Conservation (phyloP, 2,329 filamentous ascomycete genomes). For the Ambrosiella cleistominuta region DNA sequence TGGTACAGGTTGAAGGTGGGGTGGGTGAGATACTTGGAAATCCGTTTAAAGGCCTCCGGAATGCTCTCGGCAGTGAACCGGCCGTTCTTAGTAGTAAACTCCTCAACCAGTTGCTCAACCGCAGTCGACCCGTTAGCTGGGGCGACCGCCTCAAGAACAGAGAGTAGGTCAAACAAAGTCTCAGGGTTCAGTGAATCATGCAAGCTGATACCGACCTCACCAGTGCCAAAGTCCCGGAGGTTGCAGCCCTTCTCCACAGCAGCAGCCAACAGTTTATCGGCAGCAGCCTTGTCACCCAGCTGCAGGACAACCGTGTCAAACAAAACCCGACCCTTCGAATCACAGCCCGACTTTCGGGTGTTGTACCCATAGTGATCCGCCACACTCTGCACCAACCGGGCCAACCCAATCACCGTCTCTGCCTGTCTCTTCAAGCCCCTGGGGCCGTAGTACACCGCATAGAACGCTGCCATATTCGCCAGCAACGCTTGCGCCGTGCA, state of each 20-base stretch:
- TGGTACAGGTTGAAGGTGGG: constrained; percentile 90
- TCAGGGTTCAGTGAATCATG: constrained; percentile 16
- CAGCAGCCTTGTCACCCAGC: constrained; percentile 26
- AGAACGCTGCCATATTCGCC: constrained; percentile 92
- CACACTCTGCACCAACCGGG: constrained; percentile 49
- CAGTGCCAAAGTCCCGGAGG: constrained; percentile 18
- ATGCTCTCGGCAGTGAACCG: constrained; percentile 20
- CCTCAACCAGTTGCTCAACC: constrained; percentile 15
- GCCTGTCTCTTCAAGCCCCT: constrained; percentile 69
- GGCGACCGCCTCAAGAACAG: constrained; percentile 5
- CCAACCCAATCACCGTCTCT: constrained; percentile 53
- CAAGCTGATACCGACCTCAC: constrained; percentile 20
- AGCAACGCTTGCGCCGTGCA: constrained; percentile 88
- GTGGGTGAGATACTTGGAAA: constrained; percentile 64
- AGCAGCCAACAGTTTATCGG: constrained; percentile 19
- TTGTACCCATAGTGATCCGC: constrained; percentile 45
- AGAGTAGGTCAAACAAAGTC: constrained; percentile 35
- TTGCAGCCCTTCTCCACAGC: constrained; percentile 14
- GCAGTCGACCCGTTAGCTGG: constrained; percentile 18
- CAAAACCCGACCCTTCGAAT: constrained; percentile 37
- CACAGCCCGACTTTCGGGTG: constrained; percentile 39
- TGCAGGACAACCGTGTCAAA: constrained; percentile 71
- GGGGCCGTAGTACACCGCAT: constrained; percentile 85
- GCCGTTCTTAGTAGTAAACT: constrained; percentile 11
- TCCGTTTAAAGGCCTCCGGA: constrained; percentile 47